Evolutionary conservation across 176 grass and related monocot species (phyloP).

Genomic region (Rhipidocladum racemiflorum): DNA sequence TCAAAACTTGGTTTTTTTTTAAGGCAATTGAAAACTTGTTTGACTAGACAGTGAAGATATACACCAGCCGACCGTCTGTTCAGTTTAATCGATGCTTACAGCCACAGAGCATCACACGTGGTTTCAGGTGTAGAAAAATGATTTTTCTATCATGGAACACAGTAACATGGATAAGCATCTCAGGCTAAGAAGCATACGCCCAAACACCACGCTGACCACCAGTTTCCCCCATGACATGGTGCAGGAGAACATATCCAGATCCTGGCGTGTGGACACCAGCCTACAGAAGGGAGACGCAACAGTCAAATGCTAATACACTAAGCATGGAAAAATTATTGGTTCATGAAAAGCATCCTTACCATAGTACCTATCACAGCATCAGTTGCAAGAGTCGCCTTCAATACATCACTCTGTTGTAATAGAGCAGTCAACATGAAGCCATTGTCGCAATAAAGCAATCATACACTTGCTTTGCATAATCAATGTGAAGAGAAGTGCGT

Average conservation of each 20-base stretch:
- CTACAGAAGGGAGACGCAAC: slow-evolving; percentile 41
- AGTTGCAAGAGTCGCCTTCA: slow-evolving; percentile 88
- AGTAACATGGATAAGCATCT: slow-evolving; percentile 12
- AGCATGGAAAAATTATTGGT: neutral
- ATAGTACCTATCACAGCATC: slow-evolving; percentile 88
- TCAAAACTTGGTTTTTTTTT: neutral
- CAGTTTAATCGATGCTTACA: neutral
- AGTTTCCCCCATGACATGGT: slow-evolving; percentile 96
- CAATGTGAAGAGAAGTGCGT: slow-evolving; percentile 14
- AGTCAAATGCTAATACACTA: slow-evolving; percentile 18
- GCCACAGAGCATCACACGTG: neutral
- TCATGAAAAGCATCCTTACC: slow-evolving; percentile 46
- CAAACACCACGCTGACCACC: slow-evolving; percentile 93
- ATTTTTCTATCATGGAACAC: slow-evolving; percentile 17
- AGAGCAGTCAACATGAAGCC: slow-evolving; percentile 21
- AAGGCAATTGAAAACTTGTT: slow-evolving; percentile 1
- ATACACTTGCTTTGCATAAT: slow-evolving; percentile 5
- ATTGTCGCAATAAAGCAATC: slow-evolving; percentile 7
- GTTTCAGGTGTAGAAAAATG: slow-evolving; percentile 17
- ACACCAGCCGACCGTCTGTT: neutral
- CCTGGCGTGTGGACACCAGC: slow-evolving; percentile 80
- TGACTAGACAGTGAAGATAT: slow-evolving; percentile 7
- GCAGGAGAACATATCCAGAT: slow-evolving; percentile 94
- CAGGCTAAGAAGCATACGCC: slow-evolving; percentile 71
- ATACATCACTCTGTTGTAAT: slow-evolving; percentile 62